Evolutionary conservation across 2,329 filamentous ascomycete species (phyloP).

Genomic region (Penicillium expansum): DNA sequence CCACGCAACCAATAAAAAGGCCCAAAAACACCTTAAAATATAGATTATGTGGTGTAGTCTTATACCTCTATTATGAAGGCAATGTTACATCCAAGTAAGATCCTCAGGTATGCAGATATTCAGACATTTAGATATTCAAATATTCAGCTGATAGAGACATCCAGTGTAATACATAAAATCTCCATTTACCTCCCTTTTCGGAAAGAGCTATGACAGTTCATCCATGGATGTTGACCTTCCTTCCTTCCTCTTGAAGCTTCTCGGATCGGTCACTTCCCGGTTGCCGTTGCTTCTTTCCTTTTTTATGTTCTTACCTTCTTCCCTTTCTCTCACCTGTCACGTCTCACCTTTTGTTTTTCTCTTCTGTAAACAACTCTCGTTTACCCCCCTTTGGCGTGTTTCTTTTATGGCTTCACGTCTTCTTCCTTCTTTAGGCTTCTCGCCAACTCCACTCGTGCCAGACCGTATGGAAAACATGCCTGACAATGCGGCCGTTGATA

Average conservation of each 20-base stretch:
- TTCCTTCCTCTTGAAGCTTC: neutral
- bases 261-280: neutral
- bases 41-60: neutral
- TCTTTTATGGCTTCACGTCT: neutral
- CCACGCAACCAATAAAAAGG: neutral
- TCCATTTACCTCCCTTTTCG: neutral
- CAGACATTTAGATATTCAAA: neutral
- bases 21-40: neutral
- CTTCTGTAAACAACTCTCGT: neutral
- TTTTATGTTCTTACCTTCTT: neutral
- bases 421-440: constrained; percentile 4
- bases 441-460: neutral
- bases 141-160: neutral
- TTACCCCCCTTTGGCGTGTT: neutral
- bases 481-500: neutral
- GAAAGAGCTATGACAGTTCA: neutral
- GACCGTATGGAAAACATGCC: neutral
- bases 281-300: neutral
- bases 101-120: neutral
- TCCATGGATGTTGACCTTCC: neutral
- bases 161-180: neutral
- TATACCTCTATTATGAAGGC: neutral
- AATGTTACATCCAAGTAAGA: neutral
- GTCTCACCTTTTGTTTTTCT: neutral
- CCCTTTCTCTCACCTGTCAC: neutral